phyloP scores from a whole-genome alignment of 768 basidiomycete genomes.

The Crassisporium funariophilum region DNA sequence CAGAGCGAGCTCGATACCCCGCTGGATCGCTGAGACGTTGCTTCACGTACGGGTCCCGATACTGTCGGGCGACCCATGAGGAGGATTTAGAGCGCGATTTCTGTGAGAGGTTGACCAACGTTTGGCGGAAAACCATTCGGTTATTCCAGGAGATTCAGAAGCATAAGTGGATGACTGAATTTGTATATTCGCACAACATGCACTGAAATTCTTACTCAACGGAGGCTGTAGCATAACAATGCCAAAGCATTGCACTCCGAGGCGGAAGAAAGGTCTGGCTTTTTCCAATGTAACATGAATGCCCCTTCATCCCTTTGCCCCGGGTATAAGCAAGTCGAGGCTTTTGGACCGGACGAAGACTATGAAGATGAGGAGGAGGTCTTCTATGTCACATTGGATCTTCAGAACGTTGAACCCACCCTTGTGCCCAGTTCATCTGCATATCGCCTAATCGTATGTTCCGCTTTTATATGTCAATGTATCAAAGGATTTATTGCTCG shows the following conservation, averaged over 20 bases:
- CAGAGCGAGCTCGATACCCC: constrained; percentile 80
- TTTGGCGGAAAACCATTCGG: constrained; percentile 20
- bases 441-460: constrained; percentile 75
- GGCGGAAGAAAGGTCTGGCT: neutral
- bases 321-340: constrained; percentile 67
- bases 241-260: constrained; percentile 1
- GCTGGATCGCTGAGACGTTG: constrained; percentile 40
- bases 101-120: constrained; percentile 12
- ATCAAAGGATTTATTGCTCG: neutral
- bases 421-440: constrained; percentile 70
- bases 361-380: constrained; percentile 66
- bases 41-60: constrained; percentile 71
- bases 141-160: neutral
- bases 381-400: constrained; percentile 72
- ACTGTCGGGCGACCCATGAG: constrained; percentile 73
- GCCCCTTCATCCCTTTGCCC: constrained; percentile 42
- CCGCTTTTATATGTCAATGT: neutral
- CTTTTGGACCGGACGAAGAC: constrained; percentile 67
- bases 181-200: too few species aligned
- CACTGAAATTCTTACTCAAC: too few species aligned
- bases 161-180: neutral
- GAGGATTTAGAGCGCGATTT: constrained; percentile 45
- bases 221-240: constrained; percentile 6
- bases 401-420: constrained; percentile 72
- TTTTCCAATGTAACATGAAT: constrained; percentile 9